Evolutionary conservation across 2,329 filamentous ascomycete species (phyloP).

Genomic region (Trichoderma breve): DNA sequence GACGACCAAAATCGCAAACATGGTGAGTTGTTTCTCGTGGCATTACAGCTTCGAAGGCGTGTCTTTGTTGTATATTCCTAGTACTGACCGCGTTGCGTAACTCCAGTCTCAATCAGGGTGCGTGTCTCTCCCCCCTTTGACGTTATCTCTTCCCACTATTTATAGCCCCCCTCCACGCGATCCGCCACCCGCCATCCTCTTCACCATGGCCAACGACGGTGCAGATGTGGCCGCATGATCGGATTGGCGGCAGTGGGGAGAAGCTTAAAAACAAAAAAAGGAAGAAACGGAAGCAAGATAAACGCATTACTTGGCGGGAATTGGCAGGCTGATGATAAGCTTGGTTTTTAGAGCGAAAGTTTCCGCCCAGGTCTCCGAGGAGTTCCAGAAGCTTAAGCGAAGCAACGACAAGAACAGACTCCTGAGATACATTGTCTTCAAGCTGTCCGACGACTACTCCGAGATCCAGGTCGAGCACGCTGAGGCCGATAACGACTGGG

Average conservation of each 20-base stretch:
- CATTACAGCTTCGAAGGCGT: not conserved
- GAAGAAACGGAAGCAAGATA: not conserved
- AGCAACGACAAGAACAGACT: conserved; percentile 19
- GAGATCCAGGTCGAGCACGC: conserved; percentile 78
- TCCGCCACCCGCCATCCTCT: not conserved
- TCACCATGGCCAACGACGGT: not conserved
- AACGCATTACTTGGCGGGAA: not conserved
- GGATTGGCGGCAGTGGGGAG: not conserved
- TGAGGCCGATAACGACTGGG: conserved; percentile 65
- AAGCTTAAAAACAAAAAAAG: not conserved
- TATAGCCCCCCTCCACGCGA: not conserved
- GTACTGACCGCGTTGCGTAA: conserved; percentile 1
- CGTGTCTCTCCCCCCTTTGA: conserved; percentile 49
- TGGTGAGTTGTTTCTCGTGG: conserved; percentile 38
- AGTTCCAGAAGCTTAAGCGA: conserved; percentile 42
- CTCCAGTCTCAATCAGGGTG: conserved; percentile 67
- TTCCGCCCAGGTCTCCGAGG: conserved; percentile 52
- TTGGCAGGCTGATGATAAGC: conserved; percentile 1
- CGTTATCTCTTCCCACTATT: conserved; percentile 24
- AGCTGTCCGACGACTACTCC: conserved; percentile 80
- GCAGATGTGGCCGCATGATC: not conserved
- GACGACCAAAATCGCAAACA: conserved; percentile 36
- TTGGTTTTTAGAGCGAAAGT: conserved; percentile 15
- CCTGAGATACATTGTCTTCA: conserved; percentile 84
- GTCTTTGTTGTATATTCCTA: not conserved